Evolutionary conservation across 495 filamentous ascomycete genomes (phyloP).

Genomic region (Patellaria atrata): DNA sequence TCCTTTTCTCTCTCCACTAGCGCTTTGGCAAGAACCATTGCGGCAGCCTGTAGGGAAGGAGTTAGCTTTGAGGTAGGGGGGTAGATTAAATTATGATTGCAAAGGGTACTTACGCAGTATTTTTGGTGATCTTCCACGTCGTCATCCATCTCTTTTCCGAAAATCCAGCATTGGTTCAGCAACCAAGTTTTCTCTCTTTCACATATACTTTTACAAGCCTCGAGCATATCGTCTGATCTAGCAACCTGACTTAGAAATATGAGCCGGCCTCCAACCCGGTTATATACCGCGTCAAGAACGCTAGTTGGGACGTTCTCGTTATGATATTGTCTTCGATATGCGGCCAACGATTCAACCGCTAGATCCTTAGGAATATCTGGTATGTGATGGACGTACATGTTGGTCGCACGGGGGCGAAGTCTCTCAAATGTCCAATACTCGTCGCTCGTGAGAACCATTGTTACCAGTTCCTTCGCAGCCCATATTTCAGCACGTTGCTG

Average conservation of each 20-base stretch:
- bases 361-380: too few species aligned
- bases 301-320: conserved; percentile 37
- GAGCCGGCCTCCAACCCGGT: conserved; percentile 66
- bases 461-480: conserved; percentile 9
- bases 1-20: conserved; percentile 63
- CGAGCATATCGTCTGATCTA: conserved; percentile 56
- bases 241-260: conserved; percentile 74
- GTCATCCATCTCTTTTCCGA: conserved; percentile 84
- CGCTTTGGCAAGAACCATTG: conserved; percentile 79
- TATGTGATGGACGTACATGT: too few species aligned
- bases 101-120: too few species aligned
- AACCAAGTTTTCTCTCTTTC: conserved; percentile 78
- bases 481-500: conserved; percentile 15
- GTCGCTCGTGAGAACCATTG: too few species aligned
- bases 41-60: conserved; percentile 43
- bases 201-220: conserved; percentile 59
- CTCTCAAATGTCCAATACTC: too few species aligned
- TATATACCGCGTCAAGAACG: conserved; percentile 57
- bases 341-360: too few species aligned
- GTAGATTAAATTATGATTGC: conserved; percentile 28
- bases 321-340: conserved; percentile 58
- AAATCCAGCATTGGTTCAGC: conserved; percentile 79
- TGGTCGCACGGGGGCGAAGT: too few species aligned
- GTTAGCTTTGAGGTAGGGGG: too few species aligned
- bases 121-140: conserved; percentile 98